Evolutionary conservation across 108 stramenopile genomes (phyloP), one percentile per base, ranked within the genome.

Genomic region (Pseudonitzschia multiseries): DNA sequence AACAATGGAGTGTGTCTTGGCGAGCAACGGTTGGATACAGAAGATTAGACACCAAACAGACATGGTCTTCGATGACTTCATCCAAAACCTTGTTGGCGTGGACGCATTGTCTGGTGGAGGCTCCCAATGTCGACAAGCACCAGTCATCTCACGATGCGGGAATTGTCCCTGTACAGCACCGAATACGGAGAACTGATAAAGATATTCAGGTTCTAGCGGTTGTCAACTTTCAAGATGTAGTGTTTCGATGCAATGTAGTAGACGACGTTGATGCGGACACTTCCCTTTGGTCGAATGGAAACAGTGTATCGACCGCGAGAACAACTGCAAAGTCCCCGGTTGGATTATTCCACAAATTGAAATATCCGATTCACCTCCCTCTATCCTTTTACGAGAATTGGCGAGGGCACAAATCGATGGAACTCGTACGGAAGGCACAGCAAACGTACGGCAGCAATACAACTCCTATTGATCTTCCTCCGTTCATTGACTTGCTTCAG

Each of bases 381-480:
- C 69, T 90, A 5, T 36, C 63, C 5, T 89, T 93, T 73, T 93
- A 89, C 62, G 60, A 70, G 6, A 29, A 57, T 22, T 93, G 92
- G 92, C 76, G 42, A 1, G 92, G 92, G 4, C 86, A 90, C 60
- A 27, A 18, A 28, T 42, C 79, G 2, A 15, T 80, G 20, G 44
- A 51, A 33, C 62, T 61, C 18, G 40, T 86, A 18, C 20, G 32
- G 1, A 57, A 33, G 31, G 70, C 89, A 17, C 70, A 66, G 36
- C 44, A 73, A 75, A 68, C 87, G 1, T 97, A 96, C 84, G 96
- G 96, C 12, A 51, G 51, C n/a, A 98, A 99, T 69, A 73, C 72
- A 15, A 91, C 95, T 10, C 72, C 81, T 48, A 89, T 99, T 66
- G 91, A 96, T 44, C 65, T 95, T 48, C 99, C 99, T 20, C 68